A percentile compares a stretch with the other conserved stretches of the same genome.
phyloP scores from a whole-genome alignment of 2,329 filamentous ascomycete species.

The Lachnellula arida region DNA sequence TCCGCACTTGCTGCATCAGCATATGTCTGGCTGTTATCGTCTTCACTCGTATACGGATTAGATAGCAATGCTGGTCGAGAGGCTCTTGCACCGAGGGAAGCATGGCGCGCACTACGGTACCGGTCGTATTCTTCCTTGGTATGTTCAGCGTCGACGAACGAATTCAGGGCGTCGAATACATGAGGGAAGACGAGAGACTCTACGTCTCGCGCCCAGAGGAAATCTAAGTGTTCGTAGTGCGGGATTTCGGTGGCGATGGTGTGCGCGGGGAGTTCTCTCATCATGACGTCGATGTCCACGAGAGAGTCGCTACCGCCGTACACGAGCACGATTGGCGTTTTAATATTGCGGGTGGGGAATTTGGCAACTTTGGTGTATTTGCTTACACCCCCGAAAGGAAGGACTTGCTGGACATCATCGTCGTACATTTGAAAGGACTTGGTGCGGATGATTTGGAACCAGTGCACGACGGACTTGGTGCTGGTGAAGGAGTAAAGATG shows the following conservation, averaged over 20 bases:
- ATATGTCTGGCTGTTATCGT: slow-evolving; percentile 20
- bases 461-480: slow-evolving; percentile 95
- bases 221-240: slow-evolving; percentile 95
- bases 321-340: slow-evolving; percentile 86
- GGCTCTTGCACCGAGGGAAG: slow-evolving; percentile 19
- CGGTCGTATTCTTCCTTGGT: slow-evolving; percentile 56
- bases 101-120: slow-evolving; percentile 37
- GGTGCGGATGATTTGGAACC: slow-evolving; percentile 98
- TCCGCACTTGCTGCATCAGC: slow-evolving; percentile 9
- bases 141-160: slow-evolving; percentile 56
- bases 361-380: slow-evolving; percentile 96
- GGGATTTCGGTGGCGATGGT: slow-evolving; percentile 83
- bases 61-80: slow-evolving; percentile 10
- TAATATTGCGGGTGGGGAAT: slow-evolving; percentile 95
- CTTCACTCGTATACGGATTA: slow-evolving; percentile 19
- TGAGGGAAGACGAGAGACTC: slow-evolving; percentile 77
- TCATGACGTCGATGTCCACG: slow-evolving; percentile 90
- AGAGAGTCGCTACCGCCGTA: slow-evolving; percentile 93
- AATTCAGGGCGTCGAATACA: slow-evolving; percentile 83
- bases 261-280: slow-evolving; percentile 77
- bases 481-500: slow-evolving; percentile 96
- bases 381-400: slow-evolving; percentile 64
- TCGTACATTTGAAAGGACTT: slow-evolving; percentile 98
- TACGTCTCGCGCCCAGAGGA: slow-evolving; percentile 88
- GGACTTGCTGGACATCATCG: slow-evolving; percentile 78